Evolutionary conservation across 129 eudicot species (phyloP).

Genomic region (Mikania micrantha): DNA sequence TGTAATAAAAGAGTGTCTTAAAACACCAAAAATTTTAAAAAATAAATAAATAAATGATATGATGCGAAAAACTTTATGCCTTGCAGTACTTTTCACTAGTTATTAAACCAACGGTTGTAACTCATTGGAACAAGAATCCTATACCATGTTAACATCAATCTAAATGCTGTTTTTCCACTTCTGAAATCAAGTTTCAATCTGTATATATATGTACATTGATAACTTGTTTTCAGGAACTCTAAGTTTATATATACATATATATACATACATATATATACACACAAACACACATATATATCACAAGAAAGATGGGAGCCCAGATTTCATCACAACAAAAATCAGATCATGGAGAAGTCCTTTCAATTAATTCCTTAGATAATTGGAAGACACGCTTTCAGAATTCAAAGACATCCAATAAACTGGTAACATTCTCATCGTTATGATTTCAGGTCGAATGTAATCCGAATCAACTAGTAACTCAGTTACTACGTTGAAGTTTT

Average conservation of each 20-base stretch:
- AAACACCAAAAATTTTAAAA: background rate
- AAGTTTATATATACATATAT: background rate
- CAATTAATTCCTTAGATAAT: slow-evolving; percentile 42
- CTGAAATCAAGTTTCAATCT: background rate
- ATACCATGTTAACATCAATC: slow-evolving; percentile 23
- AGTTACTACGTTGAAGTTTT: background rate
- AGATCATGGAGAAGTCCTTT: slow-evolving; percentile 25
- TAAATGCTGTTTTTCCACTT: slow-evolving; percentile 18
- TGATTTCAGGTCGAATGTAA: background rate
- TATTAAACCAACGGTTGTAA: slow-evolving; percentile 9
- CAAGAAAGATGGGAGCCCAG: slow-evolving; percentile 26
- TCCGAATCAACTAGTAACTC: background rate
- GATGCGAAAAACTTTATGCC: background rate
- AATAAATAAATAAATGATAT: too few species aligned
- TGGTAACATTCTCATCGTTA: slow-evolving; percentile 30
- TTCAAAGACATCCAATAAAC: slow-evolving; percentile 46
- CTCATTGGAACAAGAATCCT: slow-evolving; percentile 22
- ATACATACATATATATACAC: background rate
- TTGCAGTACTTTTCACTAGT: slow-evolving; percentile 10
- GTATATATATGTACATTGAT: background rate
- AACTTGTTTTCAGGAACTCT: too few species aligned
- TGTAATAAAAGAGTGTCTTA: background rate
- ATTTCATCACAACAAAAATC: slow-evolving; percentile 21
- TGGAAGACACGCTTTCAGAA: slow-evolving; percentile 53
- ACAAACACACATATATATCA: too few species aligned